Percentiles rank a stretch among this genome's conserved stretches.
These are phyloP conservation scores for Butyriboletus appendiculatus DNA, from an alignment of 1,284 basidiomycete genomes.

Conservation along the genomic window DNA sequence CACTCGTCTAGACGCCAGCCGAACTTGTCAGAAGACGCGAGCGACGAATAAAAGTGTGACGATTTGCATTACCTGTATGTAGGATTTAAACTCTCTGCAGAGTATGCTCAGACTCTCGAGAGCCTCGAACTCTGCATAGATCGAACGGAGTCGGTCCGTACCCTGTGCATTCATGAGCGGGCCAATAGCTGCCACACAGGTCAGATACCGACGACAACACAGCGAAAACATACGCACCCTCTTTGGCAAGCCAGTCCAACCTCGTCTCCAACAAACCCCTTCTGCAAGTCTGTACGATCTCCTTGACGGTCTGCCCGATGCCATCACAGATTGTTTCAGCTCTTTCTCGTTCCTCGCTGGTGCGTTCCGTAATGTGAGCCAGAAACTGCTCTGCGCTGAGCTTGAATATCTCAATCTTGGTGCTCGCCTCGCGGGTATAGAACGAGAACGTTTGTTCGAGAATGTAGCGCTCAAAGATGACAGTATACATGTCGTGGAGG, in stretches of 20 bases:
- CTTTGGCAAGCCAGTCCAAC: conserved; percentile 57
- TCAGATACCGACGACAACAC: conserved; percentile 1
- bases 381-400: conserved; percentile 58
- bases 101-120: conserved; percentile 58
- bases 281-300: conserved; percentile 53
- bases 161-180: conserved; percentile 57
- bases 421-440: conserved; percentile 53
- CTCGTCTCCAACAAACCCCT: conserved; percentile 51
- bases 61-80: conserved; percentile 49
- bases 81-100: conserved; percentile 60
- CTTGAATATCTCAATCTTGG: conserved; percentile 40
- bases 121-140: conserved; percentile 69
- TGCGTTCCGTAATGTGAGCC: conserved; percentile 44
- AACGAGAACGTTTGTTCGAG: conserved; percentile 49
- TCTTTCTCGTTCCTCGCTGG: conserved; percentile 58
- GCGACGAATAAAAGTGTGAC: neutral
- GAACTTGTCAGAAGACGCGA: conserved; percentile 1
- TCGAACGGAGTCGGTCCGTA: conserved; percentile 47
- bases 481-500: conserved; percentile 53
- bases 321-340: conserved; percentile 46
- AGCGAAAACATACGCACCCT: conserved; percentile 43
- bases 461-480: conserved; percentile 55
- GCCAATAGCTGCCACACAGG: conserved; percentile 49
- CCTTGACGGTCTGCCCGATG: conserved; percentile 44
- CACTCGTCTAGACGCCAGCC: conserved; percentile 43